Evolutionary conservation across 2,329 filamentous ascomycete genomes (phyloP), one percentile per base, ranked within the genome.

Genomic region (Parascedosporium putredinis): DNA sequence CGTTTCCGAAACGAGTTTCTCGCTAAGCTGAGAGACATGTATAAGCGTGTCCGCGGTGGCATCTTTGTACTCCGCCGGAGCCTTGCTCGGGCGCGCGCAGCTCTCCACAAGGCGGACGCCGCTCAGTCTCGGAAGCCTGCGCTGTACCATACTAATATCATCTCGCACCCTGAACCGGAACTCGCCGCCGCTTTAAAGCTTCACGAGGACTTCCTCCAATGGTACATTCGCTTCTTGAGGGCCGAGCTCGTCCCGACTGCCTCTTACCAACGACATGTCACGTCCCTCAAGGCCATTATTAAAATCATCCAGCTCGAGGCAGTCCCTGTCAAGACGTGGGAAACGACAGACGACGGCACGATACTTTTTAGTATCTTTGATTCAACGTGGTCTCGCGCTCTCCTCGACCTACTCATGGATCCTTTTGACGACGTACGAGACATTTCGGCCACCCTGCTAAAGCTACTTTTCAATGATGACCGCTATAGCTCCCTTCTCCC

Each of bases 341-440:
- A 66, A 49, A 65, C 66, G 1, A 50, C 55, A 33, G 64, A 66
- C 48, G 64, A 72, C 56, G 70, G 64, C 57, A 55, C 51, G 49
- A 61, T 64, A 12, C 67, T 70, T 49, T 71, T 68, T 45, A 61
- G 67, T 45, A 57, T 66, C 2, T 65, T 74, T 53, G 73, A 78
- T 44, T 55, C 57, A 3, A 70, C 64, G 0, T 79, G 84, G 68
- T 65, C 79, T 9, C 73, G 84, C 45, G 71, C 82, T 4, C 69
- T 97, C 5, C 69, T 90, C 12, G 88, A 95, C 62, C 76, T 95
- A 20, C 67, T 95, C 6, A 73, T 95, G 60, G 87, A 98, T 58
- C 88, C 91, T 0, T 98, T 95, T 59, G 93, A 97, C 51, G 93
- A 98, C 63, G 86, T 97, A 4, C 77, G 91, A 56, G 79, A 76